Percentiles rank a stretch among this genome's conserved stretches.
These are phyloP conservation scores for Thraustochytrium striatum DNA, from an alignment of 352 stramenopile genomes.

Conservation along the genomic window DNA sequence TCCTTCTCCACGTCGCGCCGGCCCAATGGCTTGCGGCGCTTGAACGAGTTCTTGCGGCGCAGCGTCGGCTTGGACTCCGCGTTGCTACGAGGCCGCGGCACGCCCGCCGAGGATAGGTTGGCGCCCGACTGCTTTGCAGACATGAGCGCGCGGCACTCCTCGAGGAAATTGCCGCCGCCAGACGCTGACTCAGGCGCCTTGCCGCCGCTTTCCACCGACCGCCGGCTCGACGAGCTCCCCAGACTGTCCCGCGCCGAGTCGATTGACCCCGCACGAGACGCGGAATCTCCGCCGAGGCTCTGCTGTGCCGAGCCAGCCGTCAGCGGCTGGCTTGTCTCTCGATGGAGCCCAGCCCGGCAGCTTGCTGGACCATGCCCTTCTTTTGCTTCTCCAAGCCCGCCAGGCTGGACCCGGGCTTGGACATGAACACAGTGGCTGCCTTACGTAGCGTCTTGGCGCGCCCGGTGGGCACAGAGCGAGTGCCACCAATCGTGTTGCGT, in stretches of 20 bases:
- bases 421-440: too few relatives aligned
- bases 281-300: too few relatives aligned
- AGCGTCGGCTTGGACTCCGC: neutral
- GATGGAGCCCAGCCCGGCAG: too few relatives aligned
- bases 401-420: too few relatives aligned
- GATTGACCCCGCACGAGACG: too few relatives aligned
- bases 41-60: neutral
- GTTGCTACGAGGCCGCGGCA: neutral
- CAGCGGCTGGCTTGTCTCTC: too few relatives aligned
- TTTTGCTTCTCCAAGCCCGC: too few relatives aligned
- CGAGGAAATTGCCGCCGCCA: neutral
- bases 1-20: neutral
- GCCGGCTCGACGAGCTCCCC: constrained; percentile 15
- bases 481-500: too few relatives aligned
- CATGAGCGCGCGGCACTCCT: neutral
- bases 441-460: too few relatives aligned
- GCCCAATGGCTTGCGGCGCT: neutral
- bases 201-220: neutral
- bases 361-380: too few relatives aligned
- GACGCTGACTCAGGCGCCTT: neutral
- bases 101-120: neutral
- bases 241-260: neutral
- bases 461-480: too few relatives aligned
- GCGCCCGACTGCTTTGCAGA: neutral
- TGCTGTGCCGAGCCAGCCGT: too few relatives aligned